Percentiles rank a stretch among this genome's conserved stretches.
Conservation (phyloP, 1,284 basidiomycete genomes). For the Cystobasidiaceae sp. region DNA sequence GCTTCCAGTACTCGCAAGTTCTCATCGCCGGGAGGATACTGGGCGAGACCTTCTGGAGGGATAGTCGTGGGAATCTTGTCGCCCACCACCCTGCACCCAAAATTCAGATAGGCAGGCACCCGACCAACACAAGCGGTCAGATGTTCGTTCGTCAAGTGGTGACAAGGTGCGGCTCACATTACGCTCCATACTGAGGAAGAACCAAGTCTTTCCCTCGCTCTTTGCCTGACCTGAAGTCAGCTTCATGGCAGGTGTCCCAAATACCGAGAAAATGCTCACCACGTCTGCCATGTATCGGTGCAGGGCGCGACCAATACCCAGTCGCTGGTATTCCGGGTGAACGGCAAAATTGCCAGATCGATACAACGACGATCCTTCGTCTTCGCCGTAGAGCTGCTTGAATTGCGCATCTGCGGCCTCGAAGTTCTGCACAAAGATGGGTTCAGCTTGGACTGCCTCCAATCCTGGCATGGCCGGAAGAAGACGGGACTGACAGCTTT, state of each 20-base stretch:
- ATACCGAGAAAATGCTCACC: neutral
- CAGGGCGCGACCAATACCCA: conserved; percentile 6
- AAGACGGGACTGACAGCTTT: neutral
- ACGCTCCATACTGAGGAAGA: neutral
- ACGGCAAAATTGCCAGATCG: neutral
- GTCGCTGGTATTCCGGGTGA: conserved; percentile 3
- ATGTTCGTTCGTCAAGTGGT: neutral
- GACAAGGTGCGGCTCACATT: neutral
- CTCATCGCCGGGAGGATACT: neutral
- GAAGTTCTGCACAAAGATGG: neutral
- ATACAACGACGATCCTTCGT: neutral
- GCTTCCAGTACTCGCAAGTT: neutral
- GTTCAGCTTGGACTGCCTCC: no score
- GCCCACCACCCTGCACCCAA: conserved; percentile 2
- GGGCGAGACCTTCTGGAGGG: no score
- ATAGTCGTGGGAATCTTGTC: neutral
- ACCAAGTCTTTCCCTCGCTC: neutral
- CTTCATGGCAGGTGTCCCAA: neutral
- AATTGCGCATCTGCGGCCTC: neutral
- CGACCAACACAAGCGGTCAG: neutral
- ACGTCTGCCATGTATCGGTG: neutral
- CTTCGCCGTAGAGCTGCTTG: neutral
- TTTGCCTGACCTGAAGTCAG: neutral
- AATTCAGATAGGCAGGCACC: neutral
- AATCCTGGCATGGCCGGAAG: neutral